A percentile compares a stretch with the other conserved stretches of the same genome.
Evolutionary conservation across 495 filamentous ascomycete genomes (phyloP).

Genomic region (Neurospora sp.): DNA sequence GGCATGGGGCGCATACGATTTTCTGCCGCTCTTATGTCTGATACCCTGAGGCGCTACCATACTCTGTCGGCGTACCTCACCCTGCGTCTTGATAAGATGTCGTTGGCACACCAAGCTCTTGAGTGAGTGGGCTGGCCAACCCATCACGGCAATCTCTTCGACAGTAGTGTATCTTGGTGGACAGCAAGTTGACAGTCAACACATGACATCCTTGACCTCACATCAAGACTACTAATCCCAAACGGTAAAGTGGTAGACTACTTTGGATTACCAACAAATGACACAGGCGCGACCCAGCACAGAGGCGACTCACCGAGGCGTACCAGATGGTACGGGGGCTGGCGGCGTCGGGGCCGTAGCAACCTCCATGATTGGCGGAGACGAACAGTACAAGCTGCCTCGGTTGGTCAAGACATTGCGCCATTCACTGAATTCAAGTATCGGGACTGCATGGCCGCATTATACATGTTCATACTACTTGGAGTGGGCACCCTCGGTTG

Average conservation of each 20-base stretch:
- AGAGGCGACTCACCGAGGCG: not conserved
- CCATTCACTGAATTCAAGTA: not conserved
- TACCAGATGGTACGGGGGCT: not conserved
- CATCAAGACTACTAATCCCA: not conserved
- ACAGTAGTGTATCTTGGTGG: not conserved
- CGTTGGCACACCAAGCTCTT: not conserved
- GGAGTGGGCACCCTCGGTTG: not conserved
- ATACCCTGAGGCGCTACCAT: not conserved
- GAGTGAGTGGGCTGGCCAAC: not conserved
- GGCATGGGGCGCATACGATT: not conserved
- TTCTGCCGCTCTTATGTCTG: not conserved
- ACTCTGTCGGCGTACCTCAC: not conserved
- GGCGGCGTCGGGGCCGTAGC: not conserved
- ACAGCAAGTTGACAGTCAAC: not conserved
- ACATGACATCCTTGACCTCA: not conserved
- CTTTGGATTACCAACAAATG: not conserved
- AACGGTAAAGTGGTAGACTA: not conserved
- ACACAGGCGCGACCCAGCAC: not conserved
- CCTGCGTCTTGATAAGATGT: not conserved
- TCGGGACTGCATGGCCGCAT: not conserved
- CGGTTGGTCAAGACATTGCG: not conserved
- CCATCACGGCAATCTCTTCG: not conserved
- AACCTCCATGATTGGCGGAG: not conserved
- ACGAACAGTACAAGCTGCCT: not conserved
- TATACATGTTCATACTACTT: not conserved